Evolutionary conservation across 805 yeast species (phyloP), one percentile per base, ranked within the genome.

Genomic region (Yamadazyma nakazawae): DNA sequence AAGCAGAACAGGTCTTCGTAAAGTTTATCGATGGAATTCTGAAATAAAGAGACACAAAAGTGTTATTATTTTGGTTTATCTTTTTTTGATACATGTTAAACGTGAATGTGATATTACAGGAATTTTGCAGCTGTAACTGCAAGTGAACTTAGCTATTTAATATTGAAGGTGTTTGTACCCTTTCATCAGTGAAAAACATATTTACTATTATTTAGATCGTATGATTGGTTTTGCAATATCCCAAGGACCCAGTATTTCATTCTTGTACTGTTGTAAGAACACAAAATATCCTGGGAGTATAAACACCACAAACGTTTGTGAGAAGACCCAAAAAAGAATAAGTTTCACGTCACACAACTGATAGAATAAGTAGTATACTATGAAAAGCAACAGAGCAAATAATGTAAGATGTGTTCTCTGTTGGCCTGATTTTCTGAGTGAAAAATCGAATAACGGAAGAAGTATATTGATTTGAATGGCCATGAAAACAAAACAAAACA

Each of bases 161-260:
- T 28, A 28, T 9, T 13, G 32, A 28, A 12, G 5, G n/a, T 11
- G 4, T 5, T 5, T 28, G 32, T 28, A 28, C 12, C 32, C 9
- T 28, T 28, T 28, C 9, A 13, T 13, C 5, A 28, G 12, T 28
- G 32, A 28, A 28, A 11, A 13, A 13, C n/a, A 3, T 13, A 9
- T 3, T 10, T 13, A 10, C 11, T 3, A 5, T 13, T 28, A 28
- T 9, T 28, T 26, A 5, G 45, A 36, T 19, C 39, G 39, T 9
- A 46, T 41, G 2, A 42, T 36, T 1, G 96, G 96, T 58, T 78
- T 81, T 5, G 96, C 96, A 1, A 85, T 81, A 61, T 88, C 96
- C 96, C 96, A 88, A 0, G 96, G 96, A 0, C 96, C 96, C 62
- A 86, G 91, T 43, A 88, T 69, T 62, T 88, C 96, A 60, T 82